These are phyloP conservation scores for Tillandsia fasciculata DNA, from an alignment of 176 grass and related monocot genomes.

Conservation along the genomic window DNA sequence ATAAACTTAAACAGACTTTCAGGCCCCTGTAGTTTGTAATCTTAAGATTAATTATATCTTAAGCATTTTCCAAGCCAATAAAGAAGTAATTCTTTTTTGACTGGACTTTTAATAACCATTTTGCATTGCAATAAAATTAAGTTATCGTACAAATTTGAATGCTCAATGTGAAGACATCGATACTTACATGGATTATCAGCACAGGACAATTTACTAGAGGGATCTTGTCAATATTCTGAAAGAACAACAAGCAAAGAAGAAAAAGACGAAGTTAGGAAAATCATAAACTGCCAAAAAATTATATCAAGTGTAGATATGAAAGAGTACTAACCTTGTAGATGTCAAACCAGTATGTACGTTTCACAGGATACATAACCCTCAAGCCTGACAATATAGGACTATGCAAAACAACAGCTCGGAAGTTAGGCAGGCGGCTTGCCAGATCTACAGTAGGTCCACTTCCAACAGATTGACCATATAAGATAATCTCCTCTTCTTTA, in stretches of 20 bases:
- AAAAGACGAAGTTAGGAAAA: slow-evolving; percentile 13
- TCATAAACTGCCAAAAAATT: slow-evolving; percentile 9
- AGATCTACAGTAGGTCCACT: slow-evolving; percentile 86
- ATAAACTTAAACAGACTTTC: background rate
- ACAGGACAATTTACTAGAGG: slow-evolving; percentile 75
- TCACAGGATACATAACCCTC: slow-evolving; percentile 95
- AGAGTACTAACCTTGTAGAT: slow-evolving; percentile 80
- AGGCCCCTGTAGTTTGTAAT: background rate
- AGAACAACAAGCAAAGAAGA: slow-evolving; percentile 9
- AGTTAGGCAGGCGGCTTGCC: slow-evolving; percentile 48
- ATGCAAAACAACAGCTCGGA: slow-evolving; percentile 76
- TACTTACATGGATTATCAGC: slow-evolving; percentile 90
- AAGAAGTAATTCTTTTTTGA: background rate
- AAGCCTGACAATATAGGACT: slow-evolving; percentile 87
- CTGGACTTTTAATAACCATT: background rate
- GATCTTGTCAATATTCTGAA: slow-evolving; percentile 94
- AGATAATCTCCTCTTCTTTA: slow-evolving; percentile 85
- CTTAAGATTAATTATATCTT: background rate
- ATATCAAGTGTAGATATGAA: slow-evolving; percentile 14
- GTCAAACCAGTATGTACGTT: slow-evolving; percentile 91
- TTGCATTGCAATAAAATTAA: background rate
- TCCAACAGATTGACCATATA: slow-evolving; percentile 91
- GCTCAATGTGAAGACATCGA: slow-evolving; percentile 11
- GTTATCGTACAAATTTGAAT: background rate
- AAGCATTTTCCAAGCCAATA: background rate